Conservation (phyloP, 1,139 yeast species). For the Suhomyces kunorum region DNA sequence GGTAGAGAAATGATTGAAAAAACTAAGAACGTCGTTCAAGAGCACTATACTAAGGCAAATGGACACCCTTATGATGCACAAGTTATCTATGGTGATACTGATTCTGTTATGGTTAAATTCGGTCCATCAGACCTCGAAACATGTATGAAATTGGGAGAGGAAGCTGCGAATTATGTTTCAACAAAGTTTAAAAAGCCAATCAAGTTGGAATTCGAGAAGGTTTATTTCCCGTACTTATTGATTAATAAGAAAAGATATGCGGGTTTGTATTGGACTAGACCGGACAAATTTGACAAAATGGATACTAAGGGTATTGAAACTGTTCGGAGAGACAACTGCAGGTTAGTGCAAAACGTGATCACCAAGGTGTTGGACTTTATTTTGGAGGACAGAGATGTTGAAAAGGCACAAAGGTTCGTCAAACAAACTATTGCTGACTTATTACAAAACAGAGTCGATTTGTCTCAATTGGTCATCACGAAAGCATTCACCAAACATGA, state of each 20-base stretch:
- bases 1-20: conserved; percentile 97
- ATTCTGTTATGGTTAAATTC: conserved; percentile 98
- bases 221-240: conserved; percentile 88
- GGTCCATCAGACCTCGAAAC: conserved; percentile 80
- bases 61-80: conserved; percentile 82
- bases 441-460: conserved; percentile 85
- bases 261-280: conserved; percentile 92
- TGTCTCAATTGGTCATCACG: conserved; percentile 91
- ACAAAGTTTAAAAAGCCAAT: conserved; percentile 80
- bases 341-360: conserved; percentile 90
- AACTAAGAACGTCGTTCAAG: conserved; percentile 85
- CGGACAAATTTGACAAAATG: conserved; percentile 90
- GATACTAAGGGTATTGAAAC: conserved; percentile 99
- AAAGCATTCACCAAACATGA: conserved; percentile 89
- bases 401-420: conserved; percentile 81
- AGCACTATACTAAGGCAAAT: conserved; percentile 71
- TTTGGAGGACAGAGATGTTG: conserved; percentile 86
- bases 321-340: conserved; percentile 95
- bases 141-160: conserved; percentile 90
- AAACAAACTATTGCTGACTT: conserved; percentile 88
- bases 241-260: conserved; percentile 97
- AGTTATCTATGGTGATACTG: conserved; percentile 98
- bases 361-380: conserved; percentile 86
- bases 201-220: conserved; percentile 94
- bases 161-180: conserved; percentile 90